phyloP scores from a whole-genome alignment of 768 basidiomycete species.

The Lactarius psammicola region DNA sequence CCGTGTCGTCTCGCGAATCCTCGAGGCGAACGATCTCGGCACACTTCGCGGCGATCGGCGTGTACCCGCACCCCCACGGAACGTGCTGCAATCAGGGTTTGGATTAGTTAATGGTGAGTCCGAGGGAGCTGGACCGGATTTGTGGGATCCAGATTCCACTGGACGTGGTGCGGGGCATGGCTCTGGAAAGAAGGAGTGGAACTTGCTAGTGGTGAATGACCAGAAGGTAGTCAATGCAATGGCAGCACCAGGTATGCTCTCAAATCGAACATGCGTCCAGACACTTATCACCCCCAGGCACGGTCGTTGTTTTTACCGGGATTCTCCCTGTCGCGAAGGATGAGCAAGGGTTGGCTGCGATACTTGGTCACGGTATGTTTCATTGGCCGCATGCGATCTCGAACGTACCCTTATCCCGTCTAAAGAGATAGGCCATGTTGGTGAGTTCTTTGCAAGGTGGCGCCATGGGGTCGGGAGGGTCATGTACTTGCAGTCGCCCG shows the following conservation, averaged over 20 bases:
- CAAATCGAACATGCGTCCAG: neutral
- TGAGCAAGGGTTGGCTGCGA: conserved; percentile 79
- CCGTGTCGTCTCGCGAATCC: conserved; percentile 63
- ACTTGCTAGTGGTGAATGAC: conserved; percentile 78
- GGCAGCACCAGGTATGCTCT: conserved; percentile 59
- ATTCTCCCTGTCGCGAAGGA: conserved; percentile 76
- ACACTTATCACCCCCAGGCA: conserved; percentile 41
- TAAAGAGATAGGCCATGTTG: conserved; percentile 78
- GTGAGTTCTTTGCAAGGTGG: conserved; percentile 37
- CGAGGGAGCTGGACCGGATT: conserved; percentile 5
- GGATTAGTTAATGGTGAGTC: conserved; percentile 1
- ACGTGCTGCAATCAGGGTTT: conserved; percentile 30
- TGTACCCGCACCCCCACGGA: conserved; percentile 30
- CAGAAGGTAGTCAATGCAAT: conserved; percentile 70
- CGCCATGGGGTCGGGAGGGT: neutral
- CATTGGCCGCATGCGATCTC: neutral
- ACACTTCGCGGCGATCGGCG: conserved; percentile 41
- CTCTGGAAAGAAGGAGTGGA: conserved; percentile 46
- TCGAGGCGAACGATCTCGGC: conserved; percentile 73
- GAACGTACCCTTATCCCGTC: neutral
- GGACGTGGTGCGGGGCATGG: neutral
- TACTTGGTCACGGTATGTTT: conserved; percentile 75
- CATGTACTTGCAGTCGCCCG: conserved; percentile 45
- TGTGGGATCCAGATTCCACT: conserved; percentile 33
- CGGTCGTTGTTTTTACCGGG: conserved; percentile 86